Evolutionary conservation across 805 yeast species (phyloP), one percentile per base, ranked within the genome.

Genomic region (Monosporozyma unispora): DNA sequence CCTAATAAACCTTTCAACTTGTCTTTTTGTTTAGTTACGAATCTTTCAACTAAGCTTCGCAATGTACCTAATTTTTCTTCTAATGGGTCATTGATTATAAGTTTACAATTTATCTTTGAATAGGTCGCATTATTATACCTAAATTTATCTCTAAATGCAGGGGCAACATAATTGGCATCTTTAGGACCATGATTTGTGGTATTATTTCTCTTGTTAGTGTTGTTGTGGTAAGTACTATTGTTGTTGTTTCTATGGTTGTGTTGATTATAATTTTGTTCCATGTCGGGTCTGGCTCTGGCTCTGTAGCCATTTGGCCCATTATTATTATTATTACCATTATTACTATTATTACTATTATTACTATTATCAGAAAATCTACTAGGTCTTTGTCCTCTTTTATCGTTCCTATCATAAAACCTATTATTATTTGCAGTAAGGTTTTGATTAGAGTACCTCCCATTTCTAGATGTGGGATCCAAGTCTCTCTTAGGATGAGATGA

Each of bases 61-160:
- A 55, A 25, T 11, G 16, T 23, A 12, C 22, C 40, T 12, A 28
- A 46, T 3, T 48, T 23, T 4, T 11, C 23, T 5, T 29, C 21
- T 10, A 35, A 14, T 23, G 37, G 38, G 5, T 45, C 28, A 11
- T n/a, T 23, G 5, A 51, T 21, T 3, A 49, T 33, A 10, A 53
- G 19, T 23, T 23, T 53, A 38, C 45, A 39, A 21, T 53, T 51
- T 35, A 52, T 4, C 25, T 31, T 47, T 14, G 54, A 47, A 14
- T 38, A n/a, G 9, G 52, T 49, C n/a, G 52, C 25, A 19, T 53
- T 53, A n/a, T 49, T 45, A 33, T 51, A 53, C 5, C 50, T 33
- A 25, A 31, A 37, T 9, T 27, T 21, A 18, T 52, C 41, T 28
- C 38, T 46, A 29, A 48, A 53, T 5, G 55, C 51, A 33, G 49